These are phyloP conservation scores for Poronia punctata DNA, from an alignment of 495 filamentous ascomycete genomes.

Conservation along the genomic window DNA sequence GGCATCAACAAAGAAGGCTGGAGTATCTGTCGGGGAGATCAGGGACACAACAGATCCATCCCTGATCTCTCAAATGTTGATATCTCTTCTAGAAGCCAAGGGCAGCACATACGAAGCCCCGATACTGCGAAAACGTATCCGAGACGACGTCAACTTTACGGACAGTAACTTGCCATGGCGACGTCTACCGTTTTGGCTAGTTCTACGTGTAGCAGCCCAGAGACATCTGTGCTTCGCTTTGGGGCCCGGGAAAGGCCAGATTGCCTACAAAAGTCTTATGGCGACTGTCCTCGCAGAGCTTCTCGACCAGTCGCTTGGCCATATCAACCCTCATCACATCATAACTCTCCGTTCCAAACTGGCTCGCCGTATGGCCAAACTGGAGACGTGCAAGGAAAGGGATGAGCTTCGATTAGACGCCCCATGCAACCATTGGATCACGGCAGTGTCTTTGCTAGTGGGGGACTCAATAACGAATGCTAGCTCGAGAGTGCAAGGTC, in stretches of 20 bases:
- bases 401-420: neutral
- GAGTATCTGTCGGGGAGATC: slow-evolving; percentile 35
- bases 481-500: slow-evolving; percentile 7
- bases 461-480: slow-evolving; percentile 12
- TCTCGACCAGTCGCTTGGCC: slow-evolving; percentile 30
- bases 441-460: slow-evolving; percentile 11
- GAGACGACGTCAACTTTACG: slow-evolving; percentile 49
- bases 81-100: slow-evolving; percentile 48
- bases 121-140: slow-evolving; percentile 47
- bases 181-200: slow-evolving; percentile 47
- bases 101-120: slow-evolving; percentile 30
- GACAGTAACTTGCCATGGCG: slow-evolving; percentile 49
- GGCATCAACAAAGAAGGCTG: slow-evolving; percentile 44
- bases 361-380: slow-evolving; percentile 53
- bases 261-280: slow-evolving; percentile 54
- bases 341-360: slow-evolving; percentile 47
- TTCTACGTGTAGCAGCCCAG: slow-evolving; percentile 47
- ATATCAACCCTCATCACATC: slow-evolving; percentile 8
- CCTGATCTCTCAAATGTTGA: slow-evolving; percentile 48
- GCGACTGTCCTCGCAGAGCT: slow-evolving; percentile 37
- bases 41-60: slow-evolving; percentile 50
- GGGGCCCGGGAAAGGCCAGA: slow-evolving; percentile 39
- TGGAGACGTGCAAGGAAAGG: slow-evolving; percentile 35
- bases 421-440: slow-evolving; percentile 10
- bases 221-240: slow-evolving; percentile 39